Percentiles rank a stretch among this genome's conserved stretches.
Evolutionary conservation across 257 asterid species (phyloP).

Genomic region (Solanum raphanifolium): DNA sequence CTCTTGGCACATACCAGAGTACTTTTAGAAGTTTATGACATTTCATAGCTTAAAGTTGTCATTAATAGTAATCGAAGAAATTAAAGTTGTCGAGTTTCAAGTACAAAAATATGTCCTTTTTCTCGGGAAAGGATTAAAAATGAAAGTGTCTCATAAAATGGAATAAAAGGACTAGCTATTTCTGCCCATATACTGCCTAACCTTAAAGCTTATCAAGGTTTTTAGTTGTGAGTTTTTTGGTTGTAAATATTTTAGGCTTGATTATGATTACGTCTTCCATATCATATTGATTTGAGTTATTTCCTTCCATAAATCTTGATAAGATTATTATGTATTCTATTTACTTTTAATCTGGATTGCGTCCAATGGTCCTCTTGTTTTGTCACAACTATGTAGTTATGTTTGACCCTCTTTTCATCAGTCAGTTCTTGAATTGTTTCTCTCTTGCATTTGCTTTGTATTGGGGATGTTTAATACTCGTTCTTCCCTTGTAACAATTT

Average conservation of each 20-base stretch:
- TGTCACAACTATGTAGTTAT: not conserved
- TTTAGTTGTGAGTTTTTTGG: not conserved
- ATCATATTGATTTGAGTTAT: not conserved
- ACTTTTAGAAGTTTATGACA: not conserved
- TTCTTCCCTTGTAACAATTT: too few relatives aligned
- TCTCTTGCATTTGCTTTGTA: not conserved
- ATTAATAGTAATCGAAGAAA: not conserved
- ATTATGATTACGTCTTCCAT: not conserved
- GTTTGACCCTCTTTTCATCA: not conserved
- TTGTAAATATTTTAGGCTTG: not conserved
- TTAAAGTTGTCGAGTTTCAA: not conserved
- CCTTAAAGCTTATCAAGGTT: not conserved
- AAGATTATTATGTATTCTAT: not conserved
- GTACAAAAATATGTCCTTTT: not conserved
- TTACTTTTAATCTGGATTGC: not conserved
- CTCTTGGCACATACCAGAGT: not conserved
- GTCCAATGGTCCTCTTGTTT: not conserved
- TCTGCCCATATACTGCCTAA: not conserved
- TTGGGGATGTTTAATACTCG: not conserved
- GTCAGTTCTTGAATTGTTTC: not conserved
- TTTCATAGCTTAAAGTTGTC: not conserved
- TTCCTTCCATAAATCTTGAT: not conserved
- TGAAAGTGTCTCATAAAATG: not conserved
- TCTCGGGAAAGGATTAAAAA: not conserved
- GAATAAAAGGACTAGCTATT: not conserved